Evolutionary conservation across 2,329 filamentous ascomycete genomes (phyloP).

Genomic region (Hypoxylon sp.): DNA sequence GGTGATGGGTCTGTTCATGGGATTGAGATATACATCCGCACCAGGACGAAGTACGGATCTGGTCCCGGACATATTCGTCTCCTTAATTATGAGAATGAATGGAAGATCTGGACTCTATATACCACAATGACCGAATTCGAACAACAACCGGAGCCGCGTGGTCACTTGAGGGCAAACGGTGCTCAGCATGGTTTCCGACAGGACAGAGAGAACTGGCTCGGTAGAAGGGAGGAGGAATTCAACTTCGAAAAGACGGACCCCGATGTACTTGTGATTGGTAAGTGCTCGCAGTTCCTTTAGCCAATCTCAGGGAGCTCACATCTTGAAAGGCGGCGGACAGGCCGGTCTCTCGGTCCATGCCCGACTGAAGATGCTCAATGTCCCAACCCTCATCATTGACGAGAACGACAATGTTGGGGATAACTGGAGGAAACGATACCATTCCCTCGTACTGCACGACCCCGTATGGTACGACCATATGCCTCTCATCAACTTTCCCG

Average conservation of each 20-base stretch:
- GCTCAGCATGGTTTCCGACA: slow-evolving; percentile 56
- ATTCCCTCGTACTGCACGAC: slow-evolving; percentile 66
- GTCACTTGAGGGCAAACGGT: slow-evolving; percentile 54
- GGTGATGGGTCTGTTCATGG: slow-evolving; percentile 53
- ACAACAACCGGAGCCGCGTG: slow-evolving; percentile 53
- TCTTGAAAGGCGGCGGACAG: slow-evolving; percentile 60
- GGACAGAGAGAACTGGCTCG: slow-evolving; percentile 61
- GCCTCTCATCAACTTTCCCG: slow-evolving; percentile 61
- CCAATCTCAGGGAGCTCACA: slow-evolving; percentile 6
- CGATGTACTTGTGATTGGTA: slow-evolving; percentile 64
- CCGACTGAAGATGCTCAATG: slow-evolving; percentile 62
- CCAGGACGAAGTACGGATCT: slow-evolving; percentile 55
- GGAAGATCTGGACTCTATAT: slow-evolving; percentile 65
- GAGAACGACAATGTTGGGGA: slow-evolving; percentile 61
- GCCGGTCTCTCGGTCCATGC: slow-evolving; percentile 61
- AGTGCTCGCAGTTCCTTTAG: not conserved
- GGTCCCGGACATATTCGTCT: slow-evolving; percentile 61
- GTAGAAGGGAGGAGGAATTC: slow-evolving; percentile 54
- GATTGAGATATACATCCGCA: slow-evolving; percentile 58
- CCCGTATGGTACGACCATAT: slow-evolving; percentile 62
- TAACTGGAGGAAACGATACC: slow-evolving; percentile 67
- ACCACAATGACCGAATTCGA: slow-evolving; percentile 57
- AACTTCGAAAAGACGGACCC: slow-evolving; percentile 59
- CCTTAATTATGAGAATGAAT: slow-evolving; percentile 49
- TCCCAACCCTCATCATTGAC: slow-evolving; percentile 62